phyloP scores from a whole-genome alignment of 2,329 filamentous ascomycete genomes.

The Dothidotthia symphoricarpi region DNA sequence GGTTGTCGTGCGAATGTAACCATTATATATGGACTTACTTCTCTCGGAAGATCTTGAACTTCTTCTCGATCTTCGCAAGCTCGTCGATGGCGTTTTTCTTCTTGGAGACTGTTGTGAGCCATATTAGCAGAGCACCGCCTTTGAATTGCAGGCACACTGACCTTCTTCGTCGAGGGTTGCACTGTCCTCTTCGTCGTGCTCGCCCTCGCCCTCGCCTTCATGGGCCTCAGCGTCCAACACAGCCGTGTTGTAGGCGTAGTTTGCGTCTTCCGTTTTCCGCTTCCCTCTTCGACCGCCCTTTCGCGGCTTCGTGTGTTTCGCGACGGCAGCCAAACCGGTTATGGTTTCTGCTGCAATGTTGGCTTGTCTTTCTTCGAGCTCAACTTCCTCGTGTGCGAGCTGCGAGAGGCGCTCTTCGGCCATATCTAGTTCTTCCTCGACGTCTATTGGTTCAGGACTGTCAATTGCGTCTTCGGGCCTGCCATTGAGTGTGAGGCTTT shows the following conservation, averaged over 20 bases:
- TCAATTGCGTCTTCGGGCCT: conserved; percentile 32
- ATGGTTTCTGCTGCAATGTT: conserved; percentile 35
- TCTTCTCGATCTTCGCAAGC: conserved; percentile 76
- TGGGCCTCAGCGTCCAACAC: conserved; percentile 63
- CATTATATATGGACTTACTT: conserved; percentile 53
- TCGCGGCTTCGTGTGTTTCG: conserved; percentile 38
- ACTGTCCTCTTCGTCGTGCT: conserved; percentile 46
- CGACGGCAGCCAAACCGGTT: conserved; percentile 36
- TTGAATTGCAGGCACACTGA: conserved; percentile 7
- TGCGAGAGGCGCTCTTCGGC: conserved; percentile 37
- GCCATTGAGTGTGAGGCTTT: conserved; percentile 25
- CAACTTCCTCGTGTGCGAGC: conserved; percentile 32
- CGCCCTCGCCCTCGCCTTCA: conserved; percentile 52
- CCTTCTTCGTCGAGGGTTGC: conserved; percentile 40
- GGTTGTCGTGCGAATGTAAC: conserved; percentile 2
- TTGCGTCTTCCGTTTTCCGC: conserved; percentile 51
- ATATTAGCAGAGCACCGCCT: too few relatives aligned
- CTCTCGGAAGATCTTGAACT: conserved; percentile 83
- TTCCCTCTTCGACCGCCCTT: conserved; percentile 47
- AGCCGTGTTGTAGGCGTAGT: conserved; percentile 38
- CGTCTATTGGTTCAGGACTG: conserved; percentile 28
- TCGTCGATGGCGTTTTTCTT: conserved; percentile 79
- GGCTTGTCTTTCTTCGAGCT: conserved; percentile 37
- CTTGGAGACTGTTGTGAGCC: conserved; percentile 60
- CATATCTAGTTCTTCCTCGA: conserved; percentile 55